Evolutionary conservation across 2,329 filamentous ascomycete genomes (phyloP), one percentile per base, ranked within the genome.

Genomic region (Monilinia polystroma): DNA sequence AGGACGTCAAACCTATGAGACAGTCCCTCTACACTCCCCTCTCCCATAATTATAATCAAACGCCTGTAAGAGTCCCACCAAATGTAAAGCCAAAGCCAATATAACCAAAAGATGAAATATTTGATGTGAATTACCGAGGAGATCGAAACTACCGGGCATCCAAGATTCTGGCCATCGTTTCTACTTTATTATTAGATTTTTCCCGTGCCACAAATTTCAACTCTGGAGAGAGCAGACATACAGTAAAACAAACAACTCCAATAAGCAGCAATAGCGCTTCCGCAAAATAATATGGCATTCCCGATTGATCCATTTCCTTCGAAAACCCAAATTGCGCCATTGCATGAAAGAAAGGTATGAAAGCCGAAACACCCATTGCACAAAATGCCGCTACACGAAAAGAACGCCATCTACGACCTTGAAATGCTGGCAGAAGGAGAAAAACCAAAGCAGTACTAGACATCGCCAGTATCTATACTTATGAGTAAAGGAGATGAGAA

Each of bases 391-490:
- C 47, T 14, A 67, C 59, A 18, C 72, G 69, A 32, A 73, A 66
- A 4, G 64, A 67, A 62, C 73, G 67, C 62, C 69, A 74, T 59
- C 66, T 57, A 26, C 29, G 54, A 35, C 70, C 70, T 66, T 74
- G 68, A n/a, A 69, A 71, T 51, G 53, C 68, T 16, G 72, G 73
- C 49, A 70, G 66, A 0, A 74, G 23, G 14, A 72, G 60, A 11
- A 80, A 75, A 56, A 78, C 68, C 11, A 76, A 76, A 20, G 77
- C 78, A 8, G 77, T 56, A 1, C 72, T 67, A 4, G 75, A 74
- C 32, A 81, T 73, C 10, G 69, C 71, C 12, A 73, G 70, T 38
- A 79, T 80, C 78, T 81, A 70, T 29, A 56, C 32, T 26, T 26
- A 32, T 38, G n/a, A 56, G 38, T 38, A 18, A 23, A 26, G 12